A percentile compares a stretch with the other conserved stretches of the same genome.
phyloP scores from a whole-genome alignment of 371 early-diverging fungal genomes.

The Entomophthora muscae region DNA sequence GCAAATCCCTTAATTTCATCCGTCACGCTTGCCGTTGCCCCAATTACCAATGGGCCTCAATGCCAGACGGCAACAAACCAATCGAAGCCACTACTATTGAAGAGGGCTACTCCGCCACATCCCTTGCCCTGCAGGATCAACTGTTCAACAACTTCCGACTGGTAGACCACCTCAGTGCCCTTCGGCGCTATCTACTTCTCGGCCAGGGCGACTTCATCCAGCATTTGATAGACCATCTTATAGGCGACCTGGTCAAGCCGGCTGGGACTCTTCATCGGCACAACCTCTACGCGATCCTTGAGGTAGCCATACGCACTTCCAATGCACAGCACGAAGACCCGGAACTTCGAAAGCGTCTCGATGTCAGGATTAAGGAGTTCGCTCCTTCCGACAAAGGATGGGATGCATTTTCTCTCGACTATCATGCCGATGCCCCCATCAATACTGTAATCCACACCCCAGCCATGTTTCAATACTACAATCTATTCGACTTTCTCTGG shows the following conservation, averaged over 20 bases:
- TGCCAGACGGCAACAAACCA: conserved; percentile 17
- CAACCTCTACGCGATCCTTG: conserved; percentile 68
- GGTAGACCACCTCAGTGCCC: conserved; percentile 64
- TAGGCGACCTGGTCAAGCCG: conserved; percentile 44
- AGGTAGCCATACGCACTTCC: conserved; percentile 72
- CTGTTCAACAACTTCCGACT: conserved; percentile 58
- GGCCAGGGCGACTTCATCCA: conserved; percentile 94
- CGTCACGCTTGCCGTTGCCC: conserved; percentile 65
- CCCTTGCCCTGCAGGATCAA: conserved; percentile 44
- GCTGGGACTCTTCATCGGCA: conserved; percentile 67
- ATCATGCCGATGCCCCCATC: conserved; percentile 66
- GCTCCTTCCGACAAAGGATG: conserved; percentile 32
- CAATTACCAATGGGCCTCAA: conserved; percentile 20
- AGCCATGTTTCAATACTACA: conserved; percentile 62
- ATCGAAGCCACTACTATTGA: conserved; percentile 32
- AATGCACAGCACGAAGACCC: conserved; percentile 77
- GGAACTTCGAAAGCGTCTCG: conserved; percentile 55
- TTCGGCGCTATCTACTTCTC: conserved; percentile 77
- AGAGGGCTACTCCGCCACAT: conserved; percentile 45
- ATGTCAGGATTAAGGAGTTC: conserved; percentile 52
- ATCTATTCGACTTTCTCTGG: conserved; percentile 78
- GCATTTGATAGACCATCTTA: conserved; percentile 53
- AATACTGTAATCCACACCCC: conserved; percentile 57
- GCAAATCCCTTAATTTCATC: conserved; percentile 86
- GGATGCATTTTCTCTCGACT: conserved; percentile 83